phyloP scores from a whole-genome alignment of 306 rosid species.

The Betula pendula region DNA sequence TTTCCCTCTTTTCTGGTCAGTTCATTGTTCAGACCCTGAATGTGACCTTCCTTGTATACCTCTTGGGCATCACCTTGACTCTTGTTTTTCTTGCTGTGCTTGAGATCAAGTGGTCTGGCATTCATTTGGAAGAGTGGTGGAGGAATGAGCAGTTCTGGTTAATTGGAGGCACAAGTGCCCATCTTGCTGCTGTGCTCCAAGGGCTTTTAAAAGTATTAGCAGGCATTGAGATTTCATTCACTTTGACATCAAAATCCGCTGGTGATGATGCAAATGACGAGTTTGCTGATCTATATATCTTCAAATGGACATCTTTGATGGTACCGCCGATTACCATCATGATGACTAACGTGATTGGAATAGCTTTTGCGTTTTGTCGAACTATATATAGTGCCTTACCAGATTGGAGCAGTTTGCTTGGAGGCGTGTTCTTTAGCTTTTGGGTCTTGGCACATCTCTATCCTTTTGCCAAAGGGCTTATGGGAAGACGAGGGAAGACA shows the following conservation, averaged over 20 bases:
- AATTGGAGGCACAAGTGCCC: conserved; percentile 89
- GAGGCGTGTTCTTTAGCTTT: conserved; percentile 74
- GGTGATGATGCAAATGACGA: conserved; percentile 67
- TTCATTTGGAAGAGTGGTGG: conserved; percentile 78
- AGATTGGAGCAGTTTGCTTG: conserved; percentile 62
- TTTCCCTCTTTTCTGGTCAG: conserved; percentile 66
- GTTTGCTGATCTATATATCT: conserved; percentile 50
- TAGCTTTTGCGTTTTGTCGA: conserved; percentile 51
- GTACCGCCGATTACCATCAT: conserved; percentile 71
- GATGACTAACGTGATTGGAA: conserved; percentile 62
- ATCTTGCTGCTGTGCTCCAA: conserved; percentile 73
- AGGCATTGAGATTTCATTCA: conserved; percentile 79
- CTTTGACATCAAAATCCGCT: conserved; percentile 64
- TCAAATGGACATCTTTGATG: conserved; percentile 73
- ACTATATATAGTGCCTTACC: conserved; percentile 54
- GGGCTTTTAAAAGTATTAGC: conserved; percentile 72
- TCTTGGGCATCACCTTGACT: conserved; percentile 63
- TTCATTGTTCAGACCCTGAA: conserved; percentile 66
- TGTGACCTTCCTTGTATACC: conserved; percentile 58
- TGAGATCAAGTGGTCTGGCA: conserved; percentile 81
- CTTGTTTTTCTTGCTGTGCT: conserved; percentile 64
- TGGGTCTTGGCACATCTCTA: conserved; percentile 77
- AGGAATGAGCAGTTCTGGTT: conserved; percentile 85
- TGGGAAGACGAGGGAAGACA: conserved; percentile 73
- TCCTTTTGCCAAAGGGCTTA: conserved; percentile 79